phyloP scores from a whole-genome alignment of 768 basidiomycete species.

The Kwoniella dejecticola region DNA sequence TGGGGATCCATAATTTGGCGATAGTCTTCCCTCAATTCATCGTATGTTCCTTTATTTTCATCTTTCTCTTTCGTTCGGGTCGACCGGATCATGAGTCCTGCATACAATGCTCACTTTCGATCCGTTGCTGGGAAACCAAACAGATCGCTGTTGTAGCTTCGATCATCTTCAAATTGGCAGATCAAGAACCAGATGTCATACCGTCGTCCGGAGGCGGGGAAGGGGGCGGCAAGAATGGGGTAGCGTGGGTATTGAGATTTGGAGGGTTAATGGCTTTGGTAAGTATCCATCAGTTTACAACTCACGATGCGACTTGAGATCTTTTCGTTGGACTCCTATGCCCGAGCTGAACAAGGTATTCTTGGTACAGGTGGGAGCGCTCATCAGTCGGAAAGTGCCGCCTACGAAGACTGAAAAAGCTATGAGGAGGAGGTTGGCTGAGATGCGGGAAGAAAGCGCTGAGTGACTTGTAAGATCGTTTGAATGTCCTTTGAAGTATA shows the following conservation, averaged over 20 bases:
- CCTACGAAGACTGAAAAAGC: conserved; percentile 87
- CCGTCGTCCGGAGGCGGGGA: conserved; percentile 61
- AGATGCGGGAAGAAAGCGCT: conserved; percentile 67
- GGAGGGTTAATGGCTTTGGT: conserved; percentile 81
- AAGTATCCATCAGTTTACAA: conserved; percentile 43
- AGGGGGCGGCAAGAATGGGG: conserved; percentile 77
- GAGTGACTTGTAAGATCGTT: not conserved
- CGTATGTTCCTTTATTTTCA: conserved; percentile 61
- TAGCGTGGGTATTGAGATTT: conserved; percentile 90
- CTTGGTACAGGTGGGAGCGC: conserved; percentile 64
- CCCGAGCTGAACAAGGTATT: conserved; percentile 3
- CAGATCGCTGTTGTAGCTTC: conserved; percentile 85
- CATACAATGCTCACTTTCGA: no score
- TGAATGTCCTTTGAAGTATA: no score
- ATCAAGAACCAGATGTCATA: conserved; percentile 54
- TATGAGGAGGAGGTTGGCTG: conserved; percentile 76
- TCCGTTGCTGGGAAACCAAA: no score
- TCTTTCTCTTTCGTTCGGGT: not conserved
- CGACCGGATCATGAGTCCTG: no score
- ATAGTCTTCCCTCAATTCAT: conserved; percentile 94
- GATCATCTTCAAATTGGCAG: conserved; percentile 78
- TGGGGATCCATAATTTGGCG: conserved; percentile 92
- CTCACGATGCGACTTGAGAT: no score
- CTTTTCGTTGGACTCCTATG: no score
- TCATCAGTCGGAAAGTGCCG: conserved; percentile 76